Evolutionary conservation across 805 yeast genomes (phyloP).

Genomic region (Diddensiella caesifluorescens): DNA sequence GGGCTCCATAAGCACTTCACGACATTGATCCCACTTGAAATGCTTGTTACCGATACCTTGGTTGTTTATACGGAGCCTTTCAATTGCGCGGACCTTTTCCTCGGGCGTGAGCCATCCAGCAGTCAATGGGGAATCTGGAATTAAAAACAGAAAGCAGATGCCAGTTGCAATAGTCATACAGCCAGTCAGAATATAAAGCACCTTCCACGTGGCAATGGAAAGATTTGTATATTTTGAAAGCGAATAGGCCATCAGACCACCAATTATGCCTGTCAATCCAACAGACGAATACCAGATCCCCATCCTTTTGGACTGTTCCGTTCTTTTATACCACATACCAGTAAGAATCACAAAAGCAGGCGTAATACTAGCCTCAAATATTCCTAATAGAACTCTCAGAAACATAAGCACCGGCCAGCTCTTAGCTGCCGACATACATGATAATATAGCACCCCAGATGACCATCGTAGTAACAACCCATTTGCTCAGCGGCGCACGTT

Average conservation of each 20-base stretch:
- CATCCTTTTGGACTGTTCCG: constrained; percentile 42
- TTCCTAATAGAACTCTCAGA: constrained; percentile 47
- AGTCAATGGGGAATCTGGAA: constrained; percentile 44
- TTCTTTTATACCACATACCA: constrained; percentile 49
- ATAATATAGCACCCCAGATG: constrained; percentile 58
- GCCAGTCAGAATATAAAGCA: constrained; percentile 52
- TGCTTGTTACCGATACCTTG: constrained; percentile 40
- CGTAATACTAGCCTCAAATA: constrained; percentile 48
- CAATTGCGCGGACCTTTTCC: constrained; percentile 38
- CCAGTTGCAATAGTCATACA: constrained; percentile 43
- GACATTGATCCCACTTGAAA: constrained; percentile 39
- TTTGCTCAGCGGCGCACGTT: constrained; percentile 48
- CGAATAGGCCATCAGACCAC: constrained; percentile 47
- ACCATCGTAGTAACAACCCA: constrained; percentile 39
- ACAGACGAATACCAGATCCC: constrained; percentile 43
- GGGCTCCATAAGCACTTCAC: constrained; percentile 41
- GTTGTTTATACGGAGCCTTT: constrained; percentile 28
- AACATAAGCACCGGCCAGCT: constrained; percentile 43
- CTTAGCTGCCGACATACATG: constrained; percentile 45
- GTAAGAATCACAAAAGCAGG: constrained; percentile 57
- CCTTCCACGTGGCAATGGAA: constrained; percentile 43
- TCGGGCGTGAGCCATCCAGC: constrained; percentile 40
- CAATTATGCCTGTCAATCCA: constrained; percentile 42
- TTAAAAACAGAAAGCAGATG: constrained; percentile 1
- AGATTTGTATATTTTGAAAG: constrained; percentile 32